Conservation (phyloP, 2,329 filamentous ascomycete species). For the Phoma sp. region DNA sequence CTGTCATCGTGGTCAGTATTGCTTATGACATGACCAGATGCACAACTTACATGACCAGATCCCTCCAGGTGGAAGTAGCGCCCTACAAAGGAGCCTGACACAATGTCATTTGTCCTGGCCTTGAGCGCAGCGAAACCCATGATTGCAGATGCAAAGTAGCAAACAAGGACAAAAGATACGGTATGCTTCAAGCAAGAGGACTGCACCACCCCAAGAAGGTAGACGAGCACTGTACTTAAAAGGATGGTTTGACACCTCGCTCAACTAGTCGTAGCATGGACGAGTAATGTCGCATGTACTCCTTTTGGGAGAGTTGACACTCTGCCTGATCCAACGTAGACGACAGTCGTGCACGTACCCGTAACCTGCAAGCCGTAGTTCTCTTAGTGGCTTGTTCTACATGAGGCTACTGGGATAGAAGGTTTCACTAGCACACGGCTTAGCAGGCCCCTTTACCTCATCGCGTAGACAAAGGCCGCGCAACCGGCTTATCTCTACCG, state of each 20-base stretch:
- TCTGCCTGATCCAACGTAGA: slow-evolving; percentile 11
- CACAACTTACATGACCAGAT: slow-evolving; percentile 74
- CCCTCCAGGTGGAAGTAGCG: slow-evolving; percentile 76
- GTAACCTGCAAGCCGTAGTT: slow-evolving; percentile 8
- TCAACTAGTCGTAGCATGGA: slow-evolving; percentile 13
- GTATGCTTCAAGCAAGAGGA: slow-evolving; percentile 9
- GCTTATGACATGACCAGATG: not conserved
- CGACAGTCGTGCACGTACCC: slow-evolving; percentile 14
- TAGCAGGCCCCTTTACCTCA: slow-evolving; percentile 12
- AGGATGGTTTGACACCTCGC: slow-evolving; percentile 14
- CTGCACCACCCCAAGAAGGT: slow-evolving; percentile 4
- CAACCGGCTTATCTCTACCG: slow-evolving; percentile 10
- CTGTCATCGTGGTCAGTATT: slow-evolving; percentile 49
- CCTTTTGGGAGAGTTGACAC: slow-evolving; percentile 16
- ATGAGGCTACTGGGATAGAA: slow-evolving; percentile 13
- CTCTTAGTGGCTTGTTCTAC: slow-evolving; percentile 16
- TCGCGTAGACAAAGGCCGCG: slow-evolving; percentile 9
- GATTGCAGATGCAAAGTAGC: slow-evolving; percentile 7
- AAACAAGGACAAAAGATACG: not conserved
- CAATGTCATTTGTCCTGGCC: slow-evolving; percentile 37
- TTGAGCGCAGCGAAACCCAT: slow-evolving; percentile 17
- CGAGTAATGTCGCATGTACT: slow-evolving; percentile 17
- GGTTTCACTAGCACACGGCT: slow-evolving; percentile 18
- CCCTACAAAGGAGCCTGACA: slow-evolving; percentile 44
- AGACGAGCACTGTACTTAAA: slow-evolving; percentile 17